A percentile compares a stretch with the other conserved stretches of the same genome.
Evolutionary conservation across 345 rosid species (phyloP).

Genomic region (Salix koriyanagi): DNA sequence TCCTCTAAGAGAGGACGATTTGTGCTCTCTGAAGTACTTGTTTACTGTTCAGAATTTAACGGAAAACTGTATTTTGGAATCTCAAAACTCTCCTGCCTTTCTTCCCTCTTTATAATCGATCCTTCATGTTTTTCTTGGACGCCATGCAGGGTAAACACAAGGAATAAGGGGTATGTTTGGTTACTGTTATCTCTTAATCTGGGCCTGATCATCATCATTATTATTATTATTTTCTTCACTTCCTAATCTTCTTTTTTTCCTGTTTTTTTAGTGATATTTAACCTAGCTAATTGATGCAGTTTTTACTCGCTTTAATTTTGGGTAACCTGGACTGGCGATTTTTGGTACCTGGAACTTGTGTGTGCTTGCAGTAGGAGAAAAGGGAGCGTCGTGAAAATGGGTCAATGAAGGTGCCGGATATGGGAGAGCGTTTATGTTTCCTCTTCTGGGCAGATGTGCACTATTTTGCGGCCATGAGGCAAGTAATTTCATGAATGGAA

Average conservation of each 20-base stretch:
- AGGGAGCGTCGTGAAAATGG: neutral
- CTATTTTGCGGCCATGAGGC: slow-evolving; percentile 5
- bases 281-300: neutral
- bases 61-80: slow-evolving; percentile 25
- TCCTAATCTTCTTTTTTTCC: neutral
- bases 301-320: neutral
- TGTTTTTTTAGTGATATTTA: neutral
- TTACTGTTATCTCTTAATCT: neutral
- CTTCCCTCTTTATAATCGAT: neutral
- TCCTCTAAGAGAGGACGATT: slow-evolving; percentile 18
- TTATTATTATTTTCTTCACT: neutral
- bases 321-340: too few species aligned
- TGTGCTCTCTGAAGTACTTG: slow-evolving; percentile 14
- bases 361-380: neutral
- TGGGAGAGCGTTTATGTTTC: slow-evolving; percentile 20
- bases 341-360: neutral
- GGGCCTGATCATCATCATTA: neutral
- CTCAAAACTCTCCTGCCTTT: neutral
- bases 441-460: slow-evolving; percentile 20
- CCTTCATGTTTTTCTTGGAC: neutral
- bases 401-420: neutral
- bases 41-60: slow-evolving; percentile 31
- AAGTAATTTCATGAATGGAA: neutral
- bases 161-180: neutral
- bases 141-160: slow-evolving; percentile 18